A percentile compares a stretch with the other conserved stretches of the same genome.
Evolutionary conservation across 1,284 basidiomycete species (phyloP).

Genomic region (Rhodofomes roseus): DNA sequence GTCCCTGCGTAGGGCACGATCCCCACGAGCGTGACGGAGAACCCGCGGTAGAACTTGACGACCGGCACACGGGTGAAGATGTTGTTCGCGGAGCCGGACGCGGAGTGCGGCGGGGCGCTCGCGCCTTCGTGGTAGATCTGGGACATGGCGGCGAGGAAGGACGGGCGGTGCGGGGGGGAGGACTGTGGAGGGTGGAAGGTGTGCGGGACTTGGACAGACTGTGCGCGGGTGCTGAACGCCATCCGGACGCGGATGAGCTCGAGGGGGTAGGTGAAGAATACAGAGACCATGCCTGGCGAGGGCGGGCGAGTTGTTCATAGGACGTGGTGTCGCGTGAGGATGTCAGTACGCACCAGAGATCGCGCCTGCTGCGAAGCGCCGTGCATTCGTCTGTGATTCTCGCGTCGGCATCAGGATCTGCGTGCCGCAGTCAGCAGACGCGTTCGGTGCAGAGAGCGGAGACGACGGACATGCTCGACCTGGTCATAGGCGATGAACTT

Average conservation of each 20-base stretch:
- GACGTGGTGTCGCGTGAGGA: not conserved
- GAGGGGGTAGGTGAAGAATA: slow-evolving; percentile 91
- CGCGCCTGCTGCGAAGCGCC: slow-evolving; percentile 89
- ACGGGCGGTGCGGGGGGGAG: slow-evolving; percentile 36
- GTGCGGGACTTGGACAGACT: slow-evolving; percentile 19
- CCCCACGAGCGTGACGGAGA: slow-evolving; percentile 85
- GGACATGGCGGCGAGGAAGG: slow-evolving; percentile 58
- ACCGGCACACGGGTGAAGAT: slow-evolving; percentile 60
- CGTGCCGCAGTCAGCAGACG: slow-evolving; percentile 3
- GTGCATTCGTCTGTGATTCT: slow-evolving; percentile 72
- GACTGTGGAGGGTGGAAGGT: slow-evolving; percentile 9
- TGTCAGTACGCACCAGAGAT: slow-evolving; percentile 62
- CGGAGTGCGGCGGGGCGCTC: slow-evolving; percentile 20
- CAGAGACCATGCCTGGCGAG: slow-evolving; percentile 77
- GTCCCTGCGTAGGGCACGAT: slow-evolving; percentile 98
- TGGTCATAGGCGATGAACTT: slow-evolving; percentile 99
- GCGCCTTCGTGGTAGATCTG: slow-evolving; percentile 72
- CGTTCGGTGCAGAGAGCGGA: not conserved
- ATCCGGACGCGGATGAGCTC: slow-evolving; percentile 95
- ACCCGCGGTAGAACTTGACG: slow-evolving; percentile 95
- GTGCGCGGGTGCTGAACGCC: slow-evolving; percentile 77
- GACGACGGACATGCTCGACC: slow-evolving; percentile 61
- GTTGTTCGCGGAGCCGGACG: slow-evolving; percentile 11
- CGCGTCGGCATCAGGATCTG: slow-evolving; percentile 82
- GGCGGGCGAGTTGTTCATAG: not conserved